Evolutionary conservation across 257 asterid species (phyloP), one percentile per base, ranked within the genome.

Genomic region (Solanum gracilifrons): DNA sequence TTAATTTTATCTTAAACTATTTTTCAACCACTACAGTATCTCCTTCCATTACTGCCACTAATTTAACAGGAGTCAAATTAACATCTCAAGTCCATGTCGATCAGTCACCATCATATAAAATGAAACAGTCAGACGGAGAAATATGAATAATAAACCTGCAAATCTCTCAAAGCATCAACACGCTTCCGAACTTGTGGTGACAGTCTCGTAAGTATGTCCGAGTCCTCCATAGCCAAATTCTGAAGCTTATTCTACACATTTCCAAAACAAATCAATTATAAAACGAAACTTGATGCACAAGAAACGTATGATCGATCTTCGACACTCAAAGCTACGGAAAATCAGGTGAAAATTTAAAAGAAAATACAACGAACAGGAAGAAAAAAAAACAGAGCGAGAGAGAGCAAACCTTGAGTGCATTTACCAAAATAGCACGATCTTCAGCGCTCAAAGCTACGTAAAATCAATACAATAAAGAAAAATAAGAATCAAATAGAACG

Each of bases 141-240:
- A 12, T 75, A 75, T 31, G 60, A 43, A 46, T 60, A 71, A 21
- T 73, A 32, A 85, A 96, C 99, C 98, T 96, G 98, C 87, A 95
- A 93, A 85, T 89, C 93, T 90, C 84, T 90, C 37, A 96, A 91
- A 86, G 87, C 92, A 88, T 96, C 98, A 6, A 96, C 97, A 21
- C 97, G 97, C 90, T 90, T 88, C 90, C 95, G 89, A 85, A 95
- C 98, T 46, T 36, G 87, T 25, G 98, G 98, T 18, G 97, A 90
- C 85, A 96, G 91, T 27, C 90, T 89, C 86, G 90, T 95, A 89
- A 96, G 88, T 31, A 96, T 80, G 82, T 94, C 94, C 27, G 89
- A 87, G 82, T 92, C 93, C 82, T 91, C 89, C 88, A 93, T 93
- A 69, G 98, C 94, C 94, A 96, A 92, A 90, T 92, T 72, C 82